A percentile compares a stretch with the other conserved stretches of the same genome.
Evolutionary conservation across 768 basidiomycete genomes (phyloP).

Genomic region (Astraeus odoratus): DNA sequence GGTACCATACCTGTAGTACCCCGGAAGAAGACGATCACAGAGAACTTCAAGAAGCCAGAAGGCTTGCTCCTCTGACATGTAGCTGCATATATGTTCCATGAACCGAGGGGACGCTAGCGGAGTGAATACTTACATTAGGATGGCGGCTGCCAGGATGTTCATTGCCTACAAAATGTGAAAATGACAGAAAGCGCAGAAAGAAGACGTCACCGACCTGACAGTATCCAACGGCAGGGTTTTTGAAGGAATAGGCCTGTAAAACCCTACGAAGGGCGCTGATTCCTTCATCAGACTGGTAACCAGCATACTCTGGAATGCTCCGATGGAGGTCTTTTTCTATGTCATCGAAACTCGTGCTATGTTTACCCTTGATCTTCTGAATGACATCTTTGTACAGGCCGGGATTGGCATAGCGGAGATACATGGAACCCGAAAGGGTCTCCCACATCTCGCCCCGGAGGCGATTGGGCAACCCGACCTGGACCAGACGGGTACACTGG

Average conservation of each 20-base stretch:
- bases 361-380: slow-evolving; percentile 68
- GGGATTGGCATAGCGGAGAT: slow-evolving; percentile 81
- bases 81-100: slow-evolving; percentile 41
- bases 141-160: slow-evolving; percentile 96
- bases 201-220: slow-evolving; percentile 58
- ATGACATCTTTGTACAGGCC: slow-evolving; percentile 75
- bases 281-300: slow-evolving; percentile 88
- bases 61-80: slow-evolving; percentile 98
- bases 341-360: slow-evolving; percentile 89
- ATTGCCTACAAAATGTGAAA: slow-evolving; percentile 55
- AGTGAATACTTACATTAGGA: slow-evolving; percentile 61
- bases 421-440: slow-evolving; percentile 88
- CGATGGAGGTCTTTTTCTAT: slow-evolving; percentile 98
- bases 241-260: slow-evolving; percentile 90
- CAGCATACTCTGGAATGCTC: slow-evolving; percentile 93
- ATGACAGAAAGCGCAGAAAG: neutral
- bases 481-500: slow-evolving; percentile 92
- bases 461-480: slow-evolving; percentile 92
- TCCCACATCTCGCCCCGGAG: slow-evolving; percentile 99
- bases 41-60: slow-evolving; percentile 96
- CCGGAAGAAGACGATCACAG: slow-evolving; percentile 90
- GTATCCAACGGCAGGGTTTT: slow-evolving; percentile 91
- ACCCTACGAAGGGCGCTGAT: slow-evolving; percentile 82
- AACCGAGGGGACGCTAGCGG: slow-evolving; percentile 4
- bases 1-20: slow-evolving; percentile 90